Base-by-base conservation (phyloP, 768 basidiomycete species). In the Fibroporia radiculosa region DNA sequence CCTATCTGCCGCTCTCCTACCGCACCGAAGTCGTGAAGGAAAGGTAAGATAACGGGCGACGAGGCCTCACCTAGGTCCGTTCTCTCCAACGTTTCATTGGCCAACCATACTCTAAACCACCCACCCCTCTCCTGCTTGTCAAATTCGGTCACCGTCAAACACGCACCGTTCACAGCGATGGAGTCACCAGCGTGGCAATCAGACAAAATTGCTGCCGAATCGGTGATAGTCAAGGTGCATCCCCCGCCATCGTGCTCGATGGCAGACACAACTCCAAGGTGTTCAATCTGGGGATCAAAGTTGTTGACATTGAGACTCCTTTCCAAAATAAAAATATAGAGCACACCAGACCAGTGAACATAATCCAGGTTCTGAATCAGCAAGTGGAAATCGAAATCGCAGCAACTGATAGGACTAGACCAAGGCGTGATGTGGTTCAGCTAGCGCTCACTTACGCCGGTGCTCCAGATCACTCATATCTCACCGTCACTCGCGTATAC, bases 101-200 rank as follows among this genome's bases (percentile, higher is more conserved):
- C 93, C 38, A 99, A 68, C 75, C 93, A 95, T 37, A 97, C 90
- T 57, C 78, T 87, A 71, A 99, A 98, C 75, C 78, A 85, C 4
- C 89, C 89, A 1, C 78, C 82, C 2, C 73, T 55, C 32, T 72
- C 67, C 25, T 64, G 66, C 49, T 70, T 63, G 57, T 85, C 73
- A 56, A 95, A 97, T 56, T 78, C 80, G 1, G 84, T 93, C 34
- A 95, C 95, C 0, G 96, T 98, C 59, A 99, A 61, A 61, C 96
- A 98, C 26, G 75, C 75, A 8, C 78, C 75, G 43, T 75, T 75
- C 51, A 92, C 84, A 32, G 87, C 85, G 44, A 95, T 98, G 20
- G 91, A 93, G 69, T 98, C 96, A 2, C 96, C 96, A 42, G 93
- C 71, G 51, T 84, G 78, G 67, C 93, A 98, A 61, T 99, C 96